Base-by-base conservation (phyloP, 176 grass and related monocot species). In the Avena eriantha region DNA sequence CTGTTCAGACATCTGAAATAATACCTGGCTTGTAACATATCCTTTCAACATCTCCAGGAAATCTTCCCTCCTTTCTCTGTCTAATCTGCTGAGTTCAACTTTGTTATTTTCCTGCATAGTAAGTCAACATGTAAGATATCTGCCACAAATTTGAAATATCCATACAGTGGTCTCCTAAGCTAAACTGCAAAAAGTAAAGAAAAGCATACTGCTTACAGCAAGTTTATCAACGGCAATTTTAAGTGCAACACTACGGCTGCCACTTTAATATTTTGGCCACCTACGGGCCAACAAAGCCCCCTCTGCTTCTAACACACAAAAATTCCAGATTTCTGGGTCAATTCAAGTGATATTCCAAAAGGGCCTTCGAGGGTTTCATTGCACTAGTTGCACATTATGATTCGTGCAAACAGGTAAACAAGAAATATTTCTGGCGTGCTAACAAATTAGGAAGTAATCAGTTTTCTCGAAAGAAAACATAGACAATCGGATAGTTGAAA, bases 21-120 rank as follows among this genome's bases (percentile, higher is more conserved):
- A 46, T 96, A 99, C 97, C 92, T 99, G 97, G 83, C 88, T 96
- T 93, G 90, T 79, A 72, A 99, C 90, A 70, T 93, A 96, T 46
- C 97, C 97, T 91, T 96, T 96, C 29, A 96, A 69, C 97, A 99
- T 99, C 77, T 73, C 83, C 34, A 96, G 46, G 48, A 96, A 90
- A 88, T 99, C 97, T 80, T 93, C 92, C 63, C 88, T 86, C 81
- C 87, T 94, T 89, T 99, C 92, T 83, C 22, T 75, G 80, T 99
- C 97, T 66, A 99, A 51, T 72, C 94, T 93, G 73, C 90, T 78
- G 61, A 99, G 87, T 78, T 99, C 97, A 83, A 46, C 90, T 59
- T 87, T 86, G 80, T 99, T 99, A 87, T 99, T 94, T 83, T 94
- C 94, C 94, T 99, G 86, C 69, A 82, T 55, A 80, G 34, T 47